Base-by-base conservation (phyloP, 2,329 filamentous ascomycete genomes). In the Phaeophleospora eucalypticola region DNA sequence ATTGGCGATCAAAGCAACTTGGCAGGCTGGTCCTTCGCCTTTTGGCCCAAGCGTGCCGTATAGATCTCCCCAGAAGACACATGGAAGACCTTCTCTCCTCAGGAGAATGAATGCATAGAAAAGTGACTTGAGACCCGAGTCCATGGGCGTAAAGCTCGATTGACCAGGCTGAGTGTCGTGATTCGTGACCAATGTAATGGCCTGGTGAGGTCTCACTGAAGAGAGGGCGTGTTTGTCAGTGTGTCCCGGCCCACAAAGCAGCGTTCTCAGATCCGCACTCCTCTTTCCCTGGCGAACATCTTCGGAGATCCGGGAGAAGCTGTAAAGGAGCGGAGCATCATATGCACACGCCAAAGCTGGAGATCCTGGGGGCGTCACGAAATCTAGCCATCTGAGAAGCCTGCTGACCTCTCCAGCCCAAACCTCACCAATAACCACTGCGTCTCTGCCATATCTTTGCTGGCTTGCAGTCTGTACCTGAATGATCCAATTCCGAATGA, bases 61-160 rank as follows among this genome's bases (percentile, higher is more conserved):
- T 1, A 87, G 63, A 59, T 87, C 83, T 18, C 83, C 82, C 61
- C 82, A 87, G 63, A 88, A 88, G 29, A 86, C 69, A 56, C 81
- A 86, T 0, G 84, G 84, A 20, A 80, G 75, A 14, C 83, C 83
- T 27, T 78, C 70, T 41, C 73, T 66, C 10, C 82, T 77, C 19
- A 89, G 78, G 1, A 89, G 76, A 45, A 88, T 87, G 36, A 89
- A 73, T 0, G 83, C 71, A 64, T 89, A 87, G 10, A 84, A 86
- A 14, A 88, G 72, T 0, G 83, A 77, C 64, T 87, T 87, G 71
- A 89, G 86, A 68, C 79, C 83, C 19, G 74, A 71, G 45, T 80
- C 75, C 34, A 89, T 78, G 1, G 78, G 77, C 0, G 81, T 79
- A 56, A 78, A 81, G 36, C 83, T 71, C 1, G 80, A 76, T 63